Conservation (phyloP, 2,329 filamentous ascomycete species). For the Plectosphaerella cucumerina region DNA sequence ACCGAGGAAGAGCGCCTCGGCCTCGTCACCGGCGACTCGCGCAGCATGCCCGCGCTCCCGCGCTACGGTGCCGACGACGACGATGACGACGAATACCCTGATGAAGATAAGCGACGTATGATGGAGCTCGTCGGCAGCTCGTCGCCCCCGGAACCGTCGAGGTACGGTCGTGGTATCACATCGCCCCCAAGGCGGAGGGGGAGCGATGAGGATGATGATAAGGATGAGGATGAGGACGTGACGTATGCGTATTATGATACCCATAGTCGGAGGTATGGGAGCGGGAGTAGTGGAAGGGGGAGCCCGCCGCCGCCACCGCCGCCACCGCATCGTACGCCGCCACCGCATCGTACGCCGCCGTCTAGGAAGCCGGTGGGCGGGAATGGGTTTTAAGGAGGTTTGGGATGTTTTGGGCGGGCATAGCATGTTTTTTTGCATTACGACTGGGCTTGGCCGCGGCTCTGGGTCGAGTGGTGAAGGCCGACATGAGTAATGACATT, state of each 20-base stretch:
- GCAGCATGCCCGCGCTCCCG: constrained; percentile 27
- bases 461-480: too few relatives aligned
- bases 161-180: constrained; percentile 39
- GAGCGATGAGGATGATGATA: constrained; percentile 18
- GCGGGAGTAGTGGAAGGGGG: not conserved
- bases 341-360: constrained; percentile 1
- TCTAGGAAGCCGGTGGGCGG: not conserved
- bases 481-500: too few relatives aligned
- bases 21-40: constrained; percentile 70
- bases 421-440: too few relatives aligned
- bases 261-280: not conserved
- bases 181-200: constrained; percentile 20
- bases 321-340: constrained; percentile 1
- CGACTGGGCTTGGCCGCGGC: too few relatives aligned
- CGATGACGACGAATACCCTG: constrained; percentile 24
- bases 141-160: constrained; percentile 16
- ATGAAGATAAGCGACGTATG: constrained; percentile 18
- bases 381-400: not conserved
- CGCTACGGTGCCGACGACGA: constrained; percentile 30
- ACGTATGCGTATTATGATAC: not conserved
- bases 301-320: constrained; percentile 1
- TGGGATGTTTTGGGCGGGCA: too few relatives aligned
- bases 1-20: constrained; percentile 83
- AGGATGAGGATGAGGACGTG: constrained; percentile 11
- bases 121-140: not conserved